phyloP scores from a whole-genome alignment of 1,284 basidiomycete genomes.

The Melanopsichium pennsylvanicum region DNA sequence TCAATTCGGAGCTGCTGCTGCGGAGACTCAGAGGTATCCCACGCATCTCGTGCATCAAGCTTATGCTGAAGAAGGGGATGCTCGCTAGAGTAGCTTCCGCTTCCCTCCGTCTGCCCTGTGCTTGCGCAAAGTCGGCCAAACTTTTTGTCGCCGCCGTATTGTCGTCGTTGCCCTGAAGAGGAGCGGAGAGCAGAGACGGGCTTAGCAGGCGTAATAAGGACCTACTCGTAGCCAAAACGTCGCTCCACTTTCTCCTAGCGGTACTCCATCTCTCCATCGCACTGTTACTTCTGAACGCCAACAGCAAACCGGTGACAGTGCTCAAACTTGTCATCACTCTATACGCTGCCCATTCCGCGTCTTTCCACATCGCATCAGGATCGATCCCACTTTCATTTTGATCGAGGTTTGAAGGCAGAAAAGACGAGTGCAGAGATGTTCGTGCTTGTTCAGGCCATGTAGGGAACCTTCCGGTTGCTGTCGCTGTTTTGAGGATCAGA shows the following conservation, averaged over 20 bases:
- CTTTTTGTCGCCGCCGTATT: too few relatives aligned
- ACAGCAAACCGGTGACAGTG: constrained; percentile 38
- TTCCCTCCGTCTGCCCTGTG: not conserved
- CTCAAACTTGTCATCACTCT: constrained; percentile 31
- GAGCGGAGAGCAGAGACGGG: constrained; percentile 7
- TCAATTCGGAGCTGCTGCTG: too few relatives aligned
- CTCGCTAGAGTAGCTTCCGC: constrained; percentile 20
- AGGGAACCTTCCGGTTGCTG: not conserved
- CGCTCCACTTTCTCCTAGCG: constrained; percentile 33
- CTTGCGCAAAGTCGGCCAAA: constrained; percentile 15
- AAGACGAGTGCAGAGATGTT: constrained; percentile 8
- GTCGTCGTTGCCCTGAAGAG: too few relatives aligned
- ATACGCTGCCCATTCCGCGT: constrained; percentile 34
- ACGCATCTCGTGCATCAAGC: constrained; percentile 42
- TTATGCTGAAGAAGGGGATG: constrained; percentile 39
- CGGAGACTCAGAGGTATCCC: constrained; percentile 10
- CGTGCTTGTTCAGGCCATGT: constrained; percentile 9
- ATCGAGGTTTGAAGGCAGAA: not conserved
- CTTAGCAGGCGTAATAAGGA: constrained; percentile 28
- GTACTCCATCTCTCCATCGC: constrained; percentile 43
- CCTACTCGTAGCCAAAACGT: constrained; percentile 27
- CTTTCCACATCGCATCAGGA: constrained; percentile 16
- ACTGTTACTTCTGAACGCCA: constrained; percentile 44
- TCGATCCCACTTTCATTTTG: not conserved
- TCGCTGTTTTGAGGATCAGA: constrained; percentile 4